Evolutionary conservation across 768 basidiomycete genomes (phyloP).

Genomic region (Auriscalpium orientale): DNA sequence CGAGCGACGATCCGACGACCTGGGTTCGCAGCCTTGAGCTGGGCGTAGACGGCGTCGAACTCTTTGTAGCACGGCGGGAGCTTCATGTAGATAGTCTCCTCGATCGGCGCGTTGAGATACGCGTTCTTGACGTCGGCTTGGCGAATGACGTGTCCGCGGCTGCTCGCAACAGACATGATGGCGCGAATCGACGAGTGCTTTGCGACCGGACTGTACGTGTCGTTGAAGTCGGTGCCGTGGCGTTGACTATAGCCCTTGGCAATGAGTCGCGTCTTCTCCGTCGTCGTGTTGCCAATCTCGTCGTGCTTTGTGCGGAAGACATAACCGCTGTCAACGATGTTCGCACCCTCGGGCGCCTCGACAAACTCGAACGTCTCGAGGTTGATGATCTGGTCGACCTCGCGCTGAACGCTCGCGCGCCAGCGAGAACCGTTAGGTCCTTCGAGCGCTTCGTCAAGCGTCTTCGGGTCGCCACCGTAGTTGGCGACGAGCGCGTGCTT

Average conservation of each 20-base stretch:
- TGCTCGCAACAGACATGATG: constrained; percentile 31
- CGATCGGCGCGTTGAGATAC: constrained; percentile 32
- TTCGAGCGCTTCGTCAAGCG: constrained; percentile 19
- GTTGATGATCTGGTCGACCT: background rate
- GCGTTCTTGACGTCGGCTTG: constrained; percentile 35
- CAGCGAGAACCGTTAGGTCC: constrained; percentile 13
- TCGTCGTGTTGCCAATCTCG: background rate
- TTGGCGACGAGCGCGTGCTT: too few relatives aligned
- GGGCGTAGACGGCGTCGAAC: background rate
- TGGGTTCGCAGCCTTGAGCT: too few relatives aligned
- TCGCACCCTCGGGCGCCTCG: constrained; percentile 16
- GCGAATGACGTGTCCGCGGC: constrained; percentile 27
- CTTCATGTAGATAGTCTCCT: constrained; percentile 35
- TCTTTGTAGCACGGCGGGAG: constrained; percentile 24
- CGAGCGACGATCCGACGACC: constrained; percentile 7
- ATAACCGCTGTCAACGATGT: constrained; percentile 23
- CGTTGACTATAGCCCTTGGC: too few relatives aligned
- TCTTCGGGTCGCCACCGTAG: constrained; percentile 3
- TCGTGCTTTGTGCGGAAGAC: constrained; percentile 28
- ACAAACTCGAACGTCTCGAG: constrained; percentile 17
- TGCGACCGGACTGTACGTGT: too few relatives aligned
- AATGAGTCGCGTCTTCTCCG: too few relatives aligned
- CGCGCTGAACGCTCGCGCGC: constrained; percentile 10
- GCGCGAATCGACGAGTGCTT: too few relatives aligned
- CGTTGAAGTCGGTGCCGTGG: too few relatives aligned